Evolutionary conservation across 75 land plant genomes (phyloP).

Genomic region (Sequoiadendron giganteum): DNA sequence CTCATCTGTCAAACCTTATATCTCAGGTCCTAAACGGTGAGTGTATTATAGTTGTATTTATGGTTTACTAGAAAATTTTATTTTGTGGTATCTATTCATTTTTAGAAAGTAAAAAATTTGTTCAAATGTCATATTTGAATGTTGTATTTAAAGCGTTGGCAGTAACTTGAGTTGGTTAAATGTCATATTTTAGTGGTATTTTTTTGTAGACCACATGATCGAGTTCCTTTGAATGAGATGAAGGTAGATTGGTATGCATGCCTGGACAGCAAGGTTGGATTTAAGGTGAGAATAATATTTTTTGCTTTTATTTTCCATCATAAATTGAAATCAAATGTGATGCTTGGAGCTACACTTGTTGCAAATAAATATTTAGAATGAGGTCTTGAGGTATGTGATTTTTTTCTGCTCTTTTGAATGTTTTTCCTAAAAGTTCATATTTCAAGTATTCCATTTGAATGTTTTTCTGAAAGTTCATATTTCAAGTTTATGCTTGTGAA

Average conservation of each 20-base stretch:
- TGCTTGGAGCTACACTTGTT: constrained; percentile 96
- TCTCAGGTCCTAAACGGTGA: constrained; percentile 89
- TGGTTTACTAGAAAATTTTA: not conserved
- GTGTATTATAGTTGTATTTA: not conserved
- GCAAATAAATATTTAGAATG: constrained; percentile 87
- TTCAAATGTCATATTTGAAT: too few species aligned
- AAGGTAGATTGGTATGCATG: constrained; percentile 87
- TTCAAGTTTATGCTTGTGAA: not conserved
- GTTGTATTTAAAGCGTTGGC: too few species aligned
- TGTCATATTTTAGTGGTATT: not conserved
- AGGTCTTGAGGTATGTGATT: constrained; percentile 63
- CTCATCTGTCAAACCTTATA: constrained; percentile 72
- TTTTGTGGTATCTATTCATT: not conserved
- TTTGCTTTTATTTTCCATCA: not conserved
- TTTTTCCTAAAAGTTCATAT: not conserved
- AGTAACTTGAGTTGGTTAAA: too few species aligned
- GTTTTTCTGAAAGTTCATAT: too few species aligned
- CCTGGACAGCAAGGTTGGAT: constrained; percentile 41
- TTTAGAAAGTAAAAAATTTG: not conserved
- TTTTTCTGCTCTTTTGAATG: not conserved
- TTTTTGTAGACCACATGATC: constrained; percentile 82
- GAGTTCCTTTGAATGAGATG: constrained; percentile 86
- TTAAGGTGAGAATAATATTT: not conserved
- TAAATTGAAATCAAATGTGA: constrained; percentile 54
- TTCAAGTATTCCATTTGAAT: too few species aligned